phyloP scores from a whole-genome alignment of 495 filamentous ascomycete genomes.

The Penicillium manginii region DNA sequence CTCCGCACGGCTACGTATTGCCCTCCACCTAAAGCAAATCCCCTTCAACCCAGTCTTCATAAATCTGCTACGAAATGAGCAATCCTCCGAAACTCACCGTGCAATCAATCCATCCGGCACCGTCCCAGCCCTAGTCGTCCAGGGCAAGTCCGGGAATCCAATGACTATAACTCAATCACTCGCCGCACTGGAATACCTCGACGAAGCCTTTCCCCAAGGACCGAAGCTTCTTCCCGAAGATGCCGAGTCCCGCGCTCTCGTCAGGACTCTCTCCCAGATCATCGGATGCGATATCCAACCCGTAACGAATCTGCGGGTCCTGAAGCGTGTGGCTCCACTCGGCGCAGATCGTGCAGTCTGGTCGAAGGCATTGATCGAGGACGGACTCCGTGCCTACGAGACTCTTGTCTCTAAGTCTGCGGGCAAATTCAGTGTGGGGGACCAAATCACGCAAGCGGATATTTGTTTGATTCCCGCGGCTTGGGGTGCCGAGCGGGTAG shows the following conservation, averaged over 20 bases:
- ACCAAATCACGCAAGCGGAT: slow-evolving; percentile 55
- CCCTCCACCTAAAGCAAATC: slow-evolving; percentile 50
- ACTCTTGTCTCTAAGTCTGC: slow-evolving; percentile 31
- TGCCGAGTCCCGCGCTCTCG: slow-evolving; percentile 36
- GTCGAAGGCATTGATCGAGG: slow-evolving; percentile 44
- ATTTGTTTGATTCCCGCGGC: slow-evolving; percentile 55
- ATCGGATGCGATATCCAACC: slow-evolving; percentile 55
- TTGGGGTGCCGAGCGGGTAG: slow-evolving; percentile 53
- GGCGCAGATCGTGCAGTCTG: slow-evolving; percentile 40
- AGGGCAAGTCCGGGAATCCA: slow-evolving; percentile 18
- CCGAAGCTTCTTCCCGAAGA: slow-evolving; percentile 44
- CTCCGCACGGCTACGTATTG: slow-evolving; percentile 57
- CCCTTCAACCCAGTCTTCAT: slow-evolving; percentile 45
- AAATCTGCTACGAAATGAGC: slow-evolving; percentile 51
- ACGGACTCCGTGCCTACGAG: slow-evolving; percentile 55
- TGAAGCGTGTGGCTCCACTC: slow-evolving; percentile 45
- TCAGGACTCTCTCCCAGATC: slow-evolving; percentile 49
- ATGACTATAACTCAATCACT: slow-evolving; percentile 54
- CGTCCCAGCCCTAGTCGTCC: slow-evolving; percentile 53
- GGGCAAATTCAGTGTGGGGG: slow-evolving; percentile 53
- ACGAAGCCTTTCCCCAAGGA: slow-evolving; percentile 44
- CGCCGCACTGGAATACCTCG: slow-evolving; percentile 57
- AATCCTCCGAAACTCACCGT: slow-evolving; percentile 35
- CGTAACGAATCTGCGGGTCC: slow-evolving; percentile 50
- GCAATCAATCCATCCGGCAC: slow-evolving; percentile 51